Evolutionary conservation across 1,284 basidiomycete genomes (phyloP), one percentile per base, ranked within the genome.

Genomic region (Polyporus tsugae): DNA sequence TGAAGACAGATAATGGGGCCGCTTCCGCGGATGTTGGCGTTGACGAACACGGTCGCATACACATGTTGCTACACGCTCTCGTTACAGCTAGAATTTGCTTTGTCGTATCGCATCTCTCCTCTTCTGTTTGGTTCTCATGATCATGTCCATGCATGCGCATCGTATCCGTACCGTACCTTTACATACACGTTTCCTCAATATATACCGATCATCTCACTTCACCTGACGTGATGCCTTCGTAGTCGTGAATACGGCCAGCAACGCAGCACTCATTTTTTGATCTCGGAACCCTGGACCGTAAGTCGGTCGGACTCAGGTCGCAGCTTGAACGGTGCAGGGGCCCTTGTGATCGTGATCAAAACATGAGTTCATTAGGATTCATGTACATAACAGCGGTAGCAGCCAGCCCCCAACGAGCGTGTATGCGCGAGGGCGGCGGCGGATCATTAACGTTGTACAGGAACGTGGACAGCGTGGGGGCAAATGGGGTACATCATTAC

Each of bases 51-150:
- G 17, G 29, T 35, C 19, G 29, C 33, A 35, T 33, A 36, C 29
- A 19, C 9, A 58, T 58, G n/a, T 58, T 36, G 17, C 35, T 58
- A 35, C 58, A 29, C 38, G 58, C 58, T 60, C 38, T 60, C 58
- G 38, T 25, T 60, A 41, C n/a, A 60, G 10, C 13, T 60, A 60
- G 58, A 60, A 60, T 25, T 11, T 60, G 58, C 58, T 60, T 22
- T 60, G 58, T 60, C 58, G 22, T 42, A 25, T 25, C 11, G 38
- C 55, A n/a, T 57, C 35, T 19, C 53, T 35, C 29, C 53, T 19
- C 22, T n/a, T 22, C 13, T 25, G 17, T 29, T 39, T 25, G 58
- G 38, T 41, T 60, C 38, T 60, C 36, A 38, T 25, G 58, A 22
- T 60, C 36, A 38, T 25, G 58, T 60, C 38, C 38, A 22, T 29